Base-by-base conservation (phyloP, 2,329 filamentous ascomycete species). In the Ophiostoma piceae region DNA sequence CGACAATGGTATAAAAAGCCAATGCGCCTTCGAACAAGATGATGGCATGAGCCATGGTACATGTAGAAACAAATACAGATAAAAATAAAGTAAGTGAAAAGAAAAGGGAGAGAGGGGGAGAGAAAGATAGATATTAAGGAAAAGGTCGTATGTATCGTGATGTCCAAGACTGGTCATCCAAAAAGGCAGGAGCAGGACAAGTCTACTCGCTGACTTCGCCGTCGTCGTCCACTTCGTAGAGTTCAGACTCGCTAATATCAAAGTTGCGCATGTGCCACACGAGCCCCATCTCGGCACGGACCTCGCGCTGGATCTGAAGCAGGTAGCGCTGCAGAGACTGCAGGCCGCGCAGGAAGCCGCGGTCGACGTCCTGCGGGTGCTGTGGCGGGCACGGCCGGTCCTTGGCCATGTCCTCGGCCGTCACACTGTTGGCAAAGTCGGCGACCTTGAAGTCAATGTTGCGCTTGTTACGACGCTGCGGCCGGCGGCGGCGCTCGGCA, bases 341-440 rank as follows among this genome's bases (percentile, higher is more conserved):
- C 71, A 99, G 79, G 0, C 95, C 95, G 70, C 94, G 89, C 57
- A 99, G 82, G 76, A 98, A 99, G 0, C 95, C 95, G 37, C 89
- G 86, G 74, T 99, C 95, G 7, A 96, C 89, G 71, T 92, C 89
- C 47, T 90, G 82, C 0, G 92, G 92, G 76, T 96, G 87, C 71
- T 87, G 85, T 4, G 95, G 95, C 16, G 95, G 95, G 75, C 94
- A 97, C 4, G 85, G 81, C 75, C 84, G 84, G 84, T 83, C 68
- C 81, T 79, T 72, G 71, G 87, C 83, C 12, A 88, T 80, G 75
- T 97, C 93, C 74, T 95, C 90, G 3, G 92, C 91, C 1, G 94
- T 98, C 47, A 98, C 89, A 76, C 94, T 97, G 78, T 99, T 99
- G 73, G 95, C 95, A 81, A 99, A 99, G 79, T 99, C 95, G 70